Conservation (phyloP, 768 basidiomycete species). For the Galerina marginata region DNA sequence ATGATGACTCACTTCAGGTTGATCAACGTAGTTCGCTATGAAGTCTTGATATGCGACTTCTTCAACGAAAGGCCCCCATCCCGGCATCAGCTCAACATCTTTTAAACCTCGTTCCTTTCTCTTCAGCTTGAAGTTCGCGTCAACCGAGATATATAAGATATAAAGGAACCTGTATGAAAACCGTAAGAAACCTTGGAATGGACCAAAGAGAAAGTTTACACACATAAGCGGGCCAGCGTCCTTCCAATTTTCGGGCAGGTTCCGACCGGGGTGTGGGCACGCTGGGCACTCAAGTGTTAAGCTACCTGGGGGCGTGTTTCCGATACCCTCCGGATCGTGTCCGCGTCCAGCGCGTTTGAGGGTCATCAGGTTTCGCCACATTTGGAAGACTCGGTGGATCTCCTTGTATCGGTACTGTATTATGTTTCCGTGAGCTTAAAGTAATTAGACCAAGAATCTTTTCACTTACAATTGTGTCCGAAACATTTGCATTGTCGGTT, state of each 20-base stretch:
- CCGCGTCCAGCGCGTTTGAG: slow-evolving; percentile 21
- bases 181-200: neutral
- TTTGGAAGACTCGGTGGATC: slow-evolving; percentile 2
- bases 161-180: slow-evolving; percentile 13
- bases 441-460: neutral
- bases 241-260: slow-evolving; percentile 18
- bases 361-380: slow-evolving; percentile 14
- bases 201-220: neutral
- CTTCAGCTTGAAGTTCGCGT: slow-evolving; percentile 31
- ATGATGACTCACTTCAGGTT: slow-evolving; percentile 14
- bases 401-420: slow-evolving; percentile 16
- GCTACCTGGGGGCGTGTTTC: slow-evolving; percentile 3
- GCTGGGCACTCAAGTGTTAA: slow-evolving; percentile 20
- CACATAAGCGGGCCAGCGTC: neutral
- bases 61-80: slow-evolving; percentile 14
- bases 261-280: slow-evolving; percentile 20
- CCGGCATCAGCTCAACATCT: slow-evolving; percentile 22
- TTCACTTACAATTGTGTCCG: neutral
- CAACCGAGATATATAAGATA: slow-evolving; percentile 9
- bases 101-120: slow-evolving; percentile 18
- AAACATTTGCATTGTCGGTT: neutral
- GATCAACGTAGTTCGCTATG: slow-evolving; percentile 10
- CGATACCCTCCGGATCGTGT: slow-evolving; percentile 11
- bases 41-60: slow-evolving; percentile 8
- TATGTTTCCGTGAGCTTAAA: neutral